These are phyloP conservation scores for Pelargonium nanum DNA, from an alignment of 345 rosid species.

Conservation along the genomic window DNA sequence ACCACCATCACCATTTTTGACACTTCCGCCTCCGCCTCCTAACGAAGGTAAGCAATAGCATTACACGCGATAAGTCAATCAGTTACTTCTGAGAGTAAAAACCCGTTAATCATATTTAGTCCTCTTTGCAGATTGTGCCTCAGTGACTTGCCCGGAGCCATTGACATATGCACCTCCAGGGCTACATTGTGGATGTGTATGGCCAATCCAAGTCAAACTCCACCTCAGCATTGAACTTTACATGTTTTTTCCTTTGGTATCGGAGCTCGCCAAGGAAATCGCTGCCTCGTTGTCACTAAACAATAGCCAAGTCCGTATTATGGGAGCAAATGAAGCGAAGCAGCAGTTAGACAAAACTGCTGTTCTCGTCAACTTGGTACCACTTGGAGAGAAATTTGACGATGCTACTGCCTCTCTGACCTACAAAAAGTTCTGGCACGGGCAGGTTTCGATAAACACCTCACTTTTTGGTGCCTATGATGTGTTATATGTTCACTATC, in stretches of 20 bases:
- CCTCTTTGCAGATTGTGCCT: constrained; percentile 39
- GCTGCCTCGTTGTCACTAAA: constrained; percentile 34
- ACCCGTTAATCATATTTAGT: not conserved
- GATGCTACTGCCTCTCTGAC: constrained; percentile 25
- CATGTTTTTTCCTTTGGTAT: constrained; percentile 52
- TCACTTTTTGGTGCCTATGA: constrained; percentile 52
- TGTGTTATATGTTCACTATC: constrained; percentile 47
- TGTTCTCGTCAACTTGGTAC: constrained; percentile 54
- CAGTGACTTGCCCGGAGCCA: constrained; percentile 43
- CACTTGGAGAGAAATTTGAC: constrained; percentile 33
- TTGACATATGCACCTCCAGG: constrained; percentile 54
- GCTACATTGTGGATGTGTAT: constrained; percentile 47
- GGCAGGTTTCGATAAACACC: constrained; percentile 28
- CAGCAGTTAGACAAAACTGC: constrained; percentile 49
- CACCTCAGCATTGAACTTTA: constrained; percentile 35
- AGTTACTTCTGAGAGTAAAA: not conserved
- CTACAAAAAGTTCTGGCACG: constrained; percentile 47
- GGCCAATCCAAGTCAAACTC: constrained; percentile 66
- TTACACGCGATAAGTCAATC: not conserved
- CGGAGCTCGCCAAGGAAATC: constrained; percentile 52
- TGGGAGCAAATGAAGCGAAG: constrained; percentile 57
- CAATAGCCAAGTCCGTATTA: constrained; percentile 51
- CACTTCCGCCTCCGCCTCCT: constrained; percentile 63
- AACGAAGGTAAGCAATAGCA: constrained; percentile 28
- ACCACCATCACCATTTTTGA: constrained; percentile 28